Evolutionary conservation across 441 rosid genomes (phyloP).

Genomic region (Eruca vesicaria): DNA sequence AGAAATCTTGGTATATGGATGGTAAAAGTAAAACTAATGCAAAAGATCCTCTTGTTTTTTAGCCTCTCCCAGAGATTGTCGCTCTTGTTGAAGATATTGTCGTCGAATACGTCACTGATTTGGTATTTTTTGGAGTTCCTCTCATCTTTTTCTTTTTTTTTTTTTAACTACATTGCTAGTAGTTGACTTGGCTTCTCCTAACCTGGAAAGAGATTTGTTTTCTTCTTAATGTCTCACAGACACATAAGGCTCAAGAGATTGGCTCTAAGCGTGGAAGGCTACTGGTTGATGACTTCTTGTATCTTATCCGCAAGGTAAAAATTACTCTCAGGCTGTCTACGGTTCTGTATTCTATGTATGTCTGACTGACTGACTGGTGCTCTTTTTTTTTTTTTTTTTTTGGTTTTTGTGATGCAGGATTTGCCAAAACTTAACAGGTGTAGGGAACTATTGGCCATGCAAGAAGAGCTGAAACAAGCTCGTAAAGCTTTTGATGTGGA

Average conservation of each 20-base stretch:
- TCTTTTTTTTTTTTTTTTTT: background rate
- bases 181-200: background rate
- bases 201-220: background rate
- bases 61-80: slow-evolving; percentile 90
- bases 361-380: background rate
- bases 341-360: background rate
- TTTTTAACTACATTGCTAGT: background rate
- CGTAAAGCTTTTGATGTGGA: slow-evolving; percentile 95
- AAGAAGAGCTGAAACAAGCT: slow-evolving; percentile 96
- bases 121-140: slow-evolving; percentile 42
- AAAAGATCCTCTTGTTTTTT: slow-evolving; percentile 19
- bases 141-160: background rate
- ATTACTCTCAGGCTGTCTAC: background rate
- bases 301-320: slow-evolving; percentile 77
- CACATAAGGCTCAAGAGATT: slow-evolving; percentile 87
- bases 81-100: slow-evolving; percentile 93
- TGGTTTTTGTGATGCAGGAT: slow-evolving; percentile 51
- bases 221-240: slow-evolving; percentile 41
- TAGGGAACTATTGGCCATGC: slow-evolving; percentile 82
- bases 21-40: background rate
- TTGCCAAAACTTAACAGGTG: slow-evolving; percentile 82
- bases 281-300: slow-evolving; percentile 79
- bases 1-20: no score
- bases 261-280: slow-evolving; percentile 86
- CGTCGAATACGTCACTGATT: slow-evolving; percentile 85